Conservation (phyloP, 495 filamentous ascomycete species). For the Lophiotrema nucula region DNA sequence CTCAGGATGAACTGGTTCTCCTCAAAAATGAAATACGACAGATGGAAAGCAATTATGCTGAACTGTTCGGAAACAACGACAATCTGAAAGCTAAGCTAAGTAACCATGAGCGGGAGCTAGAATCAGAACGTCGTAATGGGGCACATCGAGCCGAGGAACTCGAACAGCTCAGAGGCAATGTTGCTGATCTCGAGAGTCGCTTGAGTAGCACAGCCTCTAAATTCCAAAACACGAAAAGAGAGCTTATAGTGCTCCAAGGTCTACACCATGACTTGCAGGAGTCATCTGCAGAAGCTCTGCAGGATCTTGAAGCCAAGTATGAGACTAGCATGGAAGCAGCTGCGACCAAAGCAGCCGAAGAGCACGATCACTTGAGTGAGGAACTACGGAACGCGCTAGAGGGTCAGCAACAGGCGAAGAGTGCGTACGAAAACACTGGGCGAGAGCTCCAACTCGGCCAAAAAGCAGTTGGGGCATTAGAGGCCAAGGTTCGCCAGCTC, state of each 20-base stretch:
- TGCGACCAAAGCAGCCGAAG: constrained; percentile 14
- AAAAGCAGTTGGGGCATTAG: background rate
- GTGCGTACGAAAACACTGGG: constrained; percentile 2
- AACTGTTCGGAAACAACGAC: background rate
- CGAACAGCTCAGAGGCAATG: background rate
- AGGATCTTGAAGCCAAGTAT: constrained; percentile 12
- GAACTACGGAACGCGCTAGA: constrained; percentile 4
- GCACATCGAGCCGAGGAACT: constrained; percentile 6
- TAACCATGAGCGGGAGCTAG: background rate
- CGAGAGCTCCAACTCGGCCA: background rate
- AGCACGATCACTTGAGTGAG: constrained; percentile 4
- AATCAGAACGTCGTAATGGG: constrained; percentile 1
- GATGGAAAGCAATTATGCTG: background rate
- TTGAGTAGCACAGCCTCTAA: constrained; percentile 4
- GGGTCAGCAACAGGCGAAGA: background rate
- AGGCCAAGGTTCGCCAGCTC: constrained; percentile 17
- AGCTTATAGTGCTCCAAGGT: constrained; percentile 1
- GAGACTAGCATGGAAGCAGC: constrained; percentile 12
- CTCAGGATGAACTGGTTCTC: background rate
- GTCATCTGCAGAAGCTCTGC: constrained; percentile 11
- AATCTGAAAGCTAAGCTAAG: too few species aligned
- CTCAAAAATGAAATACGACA: background rate
- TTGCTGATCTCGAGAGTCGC: background rate
- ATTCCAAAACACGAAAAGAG: background rate
- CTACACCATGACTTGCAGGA: constrained; percentile 4